Base-by-base conservation (phyloP, 495 filamentous ascomycete genomes). In the Elasticomyces elasticus region DNA sequence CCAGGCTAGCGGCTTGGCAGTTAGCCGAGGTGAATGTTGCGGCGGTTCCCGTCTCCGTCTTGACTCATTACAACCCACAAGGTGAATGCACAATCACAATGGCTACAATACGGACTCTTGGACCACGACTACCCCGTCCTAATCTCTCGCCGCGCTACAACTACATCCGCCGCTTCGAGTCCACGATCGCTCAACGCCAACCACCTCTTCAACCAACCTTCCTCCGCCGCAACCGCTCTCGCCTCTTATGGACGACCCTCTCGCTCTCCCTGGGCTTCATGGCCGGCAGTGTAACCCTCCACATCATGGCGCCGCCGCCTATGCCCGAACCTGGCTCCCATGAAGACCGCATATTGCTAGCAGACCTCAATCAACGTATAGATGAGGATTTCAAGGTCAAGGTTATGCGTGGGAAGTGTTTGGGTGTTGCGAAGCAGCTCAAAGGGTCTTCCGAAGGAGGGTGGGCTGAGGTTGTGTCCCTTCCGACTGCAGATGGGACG, bases 351-450 rank as follows among this genome's bases (percentile, higher is more conserved):
- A 42, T 64, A 10, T 44, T 62, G 2, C 33, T 68, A 17, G 58
- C 54, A 9, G 56, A 58, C 38, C 59, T 67, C 0, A 56, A 60
- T 26, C 22, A 49, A 13, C 59, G 64, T 30, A 57, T 66, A 28
- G 67, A 70, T 35, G 41, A 46, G n/a, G 54, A 68, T 15, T 59
- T 63, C 53, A 56, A 66, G 33, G 65, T 70, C 13, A 66, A 67
- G 47, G 44, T 44, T 10, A 40, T 67, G 52, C 57, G 68, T 25
- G 55, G 56, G 12, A 57, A 56, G 22, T 54, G 54, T 48, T 40
- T 57, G 30, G 51, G 46, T 26, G 49, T 60, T 17, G 37, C 37
- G 17, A 57, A 52, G 24, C 43, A 49, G 38, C 48, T 60, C 22
- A 53, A 61, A 38, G 64, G 61, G 7, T 51, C 51, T 25, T 51